Percentiles rank a stretch among this genome's conserved stretches.
Evolutionary conservation across 495 filamentous ascomycete genomes (phyloP).

Genomic region (Rusavskia elegans): DNA sequence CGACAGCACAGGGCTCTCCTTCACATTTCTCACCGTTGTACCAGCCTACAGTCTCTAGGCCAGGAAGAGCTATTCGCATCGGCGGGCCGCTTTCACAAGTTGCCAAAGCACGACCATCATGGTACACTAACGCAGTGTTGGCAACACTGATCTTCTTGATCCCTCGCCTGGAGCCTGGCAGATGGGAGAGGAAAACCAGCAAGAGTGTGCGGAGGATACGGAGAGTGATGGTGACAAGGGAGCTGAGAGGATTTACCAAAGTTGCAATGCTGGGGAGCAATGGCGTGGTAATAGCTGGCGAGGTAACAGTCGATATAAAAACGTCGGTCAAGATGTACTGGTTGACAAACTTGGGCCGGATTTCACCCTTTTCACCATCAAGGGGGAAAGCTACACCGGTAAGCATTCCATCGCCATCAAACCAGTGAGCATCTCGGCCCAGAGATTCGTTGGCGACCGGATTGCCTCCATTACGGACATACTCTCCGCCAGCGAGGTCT

Average conservation of each 20-base stretch:
- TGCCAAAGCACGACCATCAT: constrained; percentile 48
- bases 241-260: constrained; percentile 32
- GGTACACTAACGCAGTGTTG: constrained; percentile 45
- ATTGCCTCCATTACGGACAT: constrained; percentile 54
- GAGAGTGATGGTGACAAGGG: constrained; percentile 25
- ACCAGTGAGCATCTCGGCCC: constrained; percentile 45
- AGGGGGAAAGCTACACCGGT: constrained; percentile 41
- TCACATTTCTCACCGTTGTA: constrained; percentile 38
- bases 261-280: constrained; percentile 46
- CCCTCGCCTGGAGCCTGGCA: constrained; percentile 32
- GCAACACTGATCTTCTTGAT: constrained; percentile 49
- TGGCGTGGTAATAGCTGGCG: constrained; percentile 26
- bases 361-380: constrained; percentile 11
- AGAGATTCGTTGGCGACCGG: constrained; percentile 42
- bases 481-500: constrained; percentile 46
- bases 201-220: constrained; percentile 34
- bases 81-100: constrained; percentile 54
- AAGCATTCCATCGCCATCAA: constrained; percentile 60
- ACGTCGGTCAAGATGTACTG: constrained; percentile 49
- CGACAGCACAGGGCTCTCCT: constrained; percentile 21
- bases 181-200: constrained; percentile 34
- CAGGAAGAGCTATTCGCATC: constrained; percentile 41
- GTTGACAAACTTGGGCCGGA: constrained; percentile 45
- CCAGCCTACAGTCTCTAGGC: constrained; percentile 49
- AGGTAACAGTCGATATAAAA: constrained; percentile 31